Conservation (phyloP, 176 grass and related monocot species). For the Pontederia crassipes region DNA sequence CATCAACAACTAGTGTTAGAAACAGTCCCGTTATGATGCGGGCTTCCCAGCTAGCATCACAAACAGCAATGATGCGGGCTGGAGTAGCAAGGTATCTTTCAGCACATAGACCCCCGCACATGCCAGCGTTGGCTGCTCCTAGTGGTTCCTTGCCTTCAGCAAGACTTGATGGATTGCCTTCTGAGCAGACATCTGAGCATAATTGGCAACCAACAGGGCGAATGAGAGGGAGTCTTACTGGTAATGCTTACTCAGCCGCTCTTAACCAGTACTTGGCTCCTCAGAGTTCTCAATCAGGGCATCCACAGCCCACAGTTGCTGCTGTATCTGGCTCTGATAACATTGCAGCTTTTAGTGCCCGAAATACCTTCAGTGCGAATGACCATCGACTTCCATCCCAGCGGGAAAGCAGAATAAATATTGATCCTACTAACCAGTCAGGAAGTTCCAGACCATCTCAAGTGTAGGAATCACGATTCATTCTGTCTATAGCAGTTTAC, state of each 20-base stretch:
- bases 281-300: slow-evolving; percentile 11
- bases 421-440: too few relatives aligned
- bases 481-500: too few relatives aligned
- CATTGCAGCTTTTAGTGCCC: too few relatives aligned
- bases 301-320: not conserved
- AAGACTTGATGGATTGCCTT: slow-evolving; percentile 2
- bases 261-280: slow-evolving; percentile 36
- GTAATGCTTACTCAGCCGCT: slow-evolving; percentile 51
- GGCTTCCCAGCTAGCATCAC: not conserved
- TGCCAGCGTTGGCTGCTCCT: not conserved
- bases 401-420: too few relatives aligned
- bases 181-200: slow-evolving; percentile 36
- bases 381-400: too few relatives aligned
- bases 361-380: too few relatives aligned
- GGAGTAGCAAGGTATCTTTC: not conserved
- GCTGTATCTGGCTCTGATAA: too few relatives aligned
- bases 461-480: too few relatives aligned
- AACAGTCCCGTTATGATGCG: not conserved
- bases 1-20: not conserved
- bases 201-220: slow-evolving; percentile 60
- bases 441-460: too few relatives aligned
- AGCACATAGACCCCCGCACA: slow-evolving; percentile 4
- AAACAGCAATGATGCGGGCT: not conserved
- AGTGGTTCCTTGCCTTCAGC: slow-evolving; percentile 4
- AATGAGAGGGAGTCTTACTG: slow-evolving; percentile 90